Base-by-base conservation (phyloP, 2,329 filamentous ascomycete genomes). In the Lachnellula arida region DNA sequence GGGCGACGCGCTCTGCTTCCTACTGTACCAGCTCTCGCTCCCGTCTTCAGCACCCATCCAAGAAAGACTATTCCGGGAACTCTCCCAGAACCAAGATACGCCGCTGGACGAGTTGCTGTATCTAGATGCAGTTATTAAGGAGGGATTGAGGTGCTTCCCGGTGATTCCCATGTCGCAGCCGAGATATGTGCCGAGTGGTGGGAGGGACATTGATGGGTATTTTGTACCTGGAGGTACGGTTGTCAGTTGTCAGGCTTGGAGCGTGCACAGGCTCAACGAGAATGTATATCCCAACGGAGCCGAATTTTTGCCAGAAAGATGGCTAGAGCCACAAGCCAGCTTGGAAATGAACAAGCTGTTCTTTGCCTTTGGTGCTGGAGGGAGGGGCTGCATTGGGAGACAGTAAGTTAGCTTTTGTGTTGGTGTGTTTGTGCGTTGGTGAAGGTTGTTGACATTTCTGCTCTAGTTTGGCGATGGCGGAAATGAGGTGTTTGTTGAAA, bases 251-350 rank as follows among this genome's bases (percentile, higher is more conserved):
- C 83, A 86, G 69, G 78, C 83, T 1, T 82, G 78, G 65, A 85
- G 82, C 11, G 74, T 84, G 35, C 81, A 86, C 60, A 77, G 79
- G 19, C 73, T 83, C 54, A 80, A 86, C 60, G 69, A 73, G 11
- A 78, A 85, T 54, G 86, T 91, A 1, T 97, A 95, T 68, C 84
- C 87, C 1, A 80, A 91, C 44, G 88, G 91, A 0, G 88, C 96
- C 58, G 73, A 71, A 5, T 97, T 92, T 67, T 78, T 86, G 50
- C 92, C 92, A 0, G 88, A 93, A 55, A 81, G 93, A 63, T 97
- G 92, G 92, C 81, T 96, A 61, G 83, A 80, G 15, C 78, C 80
- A 8, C 80, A 86, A 46, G 90, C 89, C 2, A 89, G 93, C 64
- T 79, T 87, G 57, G 88, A 93, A 64, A 76, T 82, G 55, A 81